Conservation (phyloP, 1,284 basidiomycete genomes). For the Cutaneotrichosporon sp. region DNA sequence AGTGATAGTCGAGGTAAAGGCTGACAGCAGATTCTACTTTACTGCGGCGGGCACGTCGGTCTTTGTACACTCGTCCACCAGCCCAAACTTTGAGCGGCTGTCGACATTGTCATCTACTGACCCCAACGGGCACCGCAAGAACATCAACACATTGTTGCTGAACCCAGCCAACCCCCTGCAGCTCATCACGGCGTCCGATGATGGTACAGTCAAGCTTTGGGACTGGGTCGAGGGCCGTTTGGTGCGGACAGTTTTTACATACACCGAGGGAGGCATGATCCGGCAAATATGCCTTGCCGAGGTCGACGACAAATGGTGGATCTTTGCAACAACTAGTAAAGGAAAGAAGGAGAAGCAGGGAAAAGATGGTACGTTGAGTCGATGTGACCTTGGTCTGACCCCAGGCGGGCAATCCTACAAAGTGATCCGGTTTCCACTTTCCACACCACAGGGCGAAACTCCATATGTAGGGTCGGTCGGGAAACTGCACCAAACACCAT, state of each 20-base stretch:
- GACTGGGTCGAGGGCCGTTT: slow-evolving; percentile 83
- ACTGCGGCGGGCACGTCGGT: slow-evolving; percentile 68
- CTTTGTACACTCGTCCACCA: slow-evolving; percentile 70
- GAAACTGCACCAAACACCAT: slow-evolving; percentile 27
- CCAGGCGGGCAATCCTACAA: slow-evolving; percentile 19
- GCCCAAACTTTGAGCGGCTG: slow-evolving; percentile 61
- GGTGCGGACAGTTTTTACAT: slow-evolving; percentile 65
- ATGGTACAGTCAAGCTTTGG: slow-evolving; percentile 84
- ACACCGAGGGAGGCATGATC: slow-evolving; percentile 61
- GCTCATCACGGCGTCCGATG: slow-evolving; percentile 75
- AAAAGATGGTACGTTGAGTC: slow-evolving; percentile 3
- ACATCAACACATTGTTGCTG: slow-evolving; percentile 69
- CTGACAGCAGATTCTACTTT: slow-evolving; percentile 70
- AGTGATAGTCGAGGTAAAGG: background rate
- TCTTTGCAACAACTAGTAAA: slow-evolving; percentile 32
- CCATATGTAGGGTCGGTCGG: too few relatives aligned
- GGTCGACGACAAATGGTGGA: slow-evolving; percentile 33
- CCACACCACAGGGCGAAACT: background rate
- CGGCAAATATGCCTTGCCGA: slow-evolving; percentile 32
- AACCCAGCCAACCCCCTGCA: slow-evolving; percentile 86
- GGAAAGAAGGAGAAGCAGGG: slow-evolving; percentile 17
- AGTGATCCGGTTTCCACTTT: slow-evolving; percentile 22
- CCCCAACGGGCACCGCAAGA: slow-evolving; percentile 51
- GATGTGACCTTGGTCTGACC: background rate
- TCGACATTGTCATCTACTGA: slow-evolving; percentile 64